Percentiles rank a stretch among this genome's conserved stretches.
These are phyloP conservation scores for Venturia effusa DNA, from an alignment of 2,329 filamentous ascomycete species.

Conservation along the genomic window DNA sequence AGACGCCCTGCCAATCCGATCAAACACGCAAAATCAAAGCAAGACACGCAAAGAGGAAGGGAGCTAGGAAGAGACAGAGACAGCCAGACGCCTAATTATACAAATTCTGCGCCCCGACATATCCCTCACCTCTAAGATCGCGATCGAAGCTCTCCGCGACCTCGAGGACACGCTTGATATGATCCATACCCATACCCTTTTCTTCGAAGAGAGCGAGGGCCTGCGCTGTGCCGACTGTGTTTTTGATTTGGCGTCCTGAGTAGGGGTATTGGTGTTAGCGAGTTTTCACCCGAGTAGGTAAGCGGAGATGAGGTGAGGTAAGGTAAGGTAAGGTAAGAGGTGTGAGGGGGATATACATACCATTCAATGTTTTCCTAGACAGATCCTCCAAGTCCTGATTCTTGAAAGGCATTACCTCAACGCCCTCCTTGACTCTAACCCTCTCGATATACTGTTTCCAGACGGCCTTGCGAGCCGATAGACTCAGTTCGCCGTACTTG, in stretches of 20 bases:
- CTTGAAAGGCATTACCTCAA: conserved; percentile 49
- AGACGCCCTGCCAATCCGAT: too few relatives aligned
- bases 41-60: neutral
- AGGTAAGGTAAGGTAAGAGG: neutral
- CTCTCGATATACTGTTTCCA: conserved; percentile 77
- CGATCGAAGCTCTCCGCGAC: conserved; percentile 74
- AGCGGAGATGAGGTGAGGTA: neutral
- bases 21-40: neutral
- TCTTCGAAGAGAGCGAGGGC: conserved; percentile 69
- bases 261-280: conserved; percentile 11
- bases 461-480: conserved; percentile 63
- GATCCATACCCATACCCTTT: conserved; percentile 61
- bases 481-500: conserved; percentile 63
- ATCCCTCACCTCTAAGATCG: conserved; percentile 70
- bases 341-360: conserved; percentile 18
- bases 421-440: conserved; percentile 50
- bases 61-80: neutral
- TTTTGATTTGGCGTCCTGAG: conserved; percentile 59
- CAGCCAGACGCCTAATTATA: conserved; percentile 58
- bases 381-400: conserved; percentile 58
- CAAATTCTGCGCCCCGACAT: conserved; percentile 73
- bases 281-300: neutral
- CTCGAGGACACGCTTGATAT: conserved; percentile 73
- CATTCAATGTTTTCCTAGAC: conserved; percentile 58
- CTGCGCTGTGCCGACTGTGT: conserved; percentile 73